phyloP scores from a whole-genome alignment of 352 stramenopile genomes.

The Phytophthora melonis region DNA sequence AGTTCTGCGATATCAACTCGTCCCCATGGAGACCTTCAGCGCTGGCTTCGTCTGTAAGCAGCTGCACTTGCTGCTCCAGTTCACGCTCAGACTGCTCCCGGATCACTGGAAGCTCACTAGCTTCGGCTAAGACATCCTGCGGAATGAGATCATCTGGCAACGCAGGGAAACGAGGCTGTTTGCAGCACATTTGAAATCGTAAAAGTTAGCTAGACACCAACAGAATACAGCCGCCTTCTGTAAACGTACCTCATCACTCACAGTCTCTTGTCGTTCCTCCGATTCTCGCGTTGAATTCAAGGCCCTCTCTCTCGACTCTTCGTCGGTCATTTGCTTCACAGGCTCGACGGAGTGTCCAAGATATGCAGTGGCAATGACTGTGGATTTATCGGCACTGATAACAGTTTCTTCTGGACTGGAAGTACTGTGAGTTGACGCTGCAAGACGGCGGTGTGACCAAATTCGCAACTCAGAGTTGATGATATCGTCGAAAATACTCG shows the following conservation, averaged over 20 bases:
- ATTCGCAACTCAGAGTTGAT: slow-evolving; percentile 28
- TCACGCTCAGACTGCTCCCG: slow-evolving; percentile 36
- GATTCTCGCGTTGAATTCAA: slow-evolving; percentile 1
- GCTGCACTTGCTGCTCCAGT: slow-evolving; percentile 23
- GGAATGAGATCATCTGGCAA: slow-evolving; percentile 16
- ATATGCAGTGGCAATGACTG: not conserved
- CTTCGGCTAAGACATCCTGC: slow-evolving; percentile 21
- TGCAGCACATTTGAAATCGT: not conserved
- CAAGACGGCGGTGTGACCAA: slow-evolving; percentile 15
- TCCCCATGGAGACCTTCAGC: slow-evolving; percentile 13
- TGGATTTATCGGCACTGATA: not conserved
- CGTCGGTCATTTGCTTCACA: not conserved
- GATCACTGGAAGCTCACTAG: slow-evolving; percentile 37
- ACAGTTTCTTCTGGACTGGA: too few species aligned
- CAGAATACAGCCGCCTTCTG: not conserved
- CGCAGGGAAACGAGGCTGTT: slow-evolving; percentile 30
- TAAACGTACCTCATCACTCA: slow-evolving; percentile 25
- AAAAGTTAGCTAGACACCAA: slow-evolving; percentile 5
- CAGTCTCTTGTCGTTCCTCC: slow-evolving; percentile 23
- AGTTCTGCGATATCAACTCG: slow-evolving; percentile 41
- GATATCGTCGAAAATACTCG: slow-evolving; percentile 18
- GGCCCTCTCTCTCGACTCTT: slow-evolving; percentile 4
- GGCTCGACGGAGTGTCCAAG: not conserved
- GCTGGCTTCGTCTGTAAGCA: slow-evolving; percentile 30
- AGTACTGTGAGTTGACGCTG: not conserved